These are phyloP conservation scores for Coccomyxa sp. DNA, from an alignment of 139 green algal species.

Conservation along the genomic window DNA sequence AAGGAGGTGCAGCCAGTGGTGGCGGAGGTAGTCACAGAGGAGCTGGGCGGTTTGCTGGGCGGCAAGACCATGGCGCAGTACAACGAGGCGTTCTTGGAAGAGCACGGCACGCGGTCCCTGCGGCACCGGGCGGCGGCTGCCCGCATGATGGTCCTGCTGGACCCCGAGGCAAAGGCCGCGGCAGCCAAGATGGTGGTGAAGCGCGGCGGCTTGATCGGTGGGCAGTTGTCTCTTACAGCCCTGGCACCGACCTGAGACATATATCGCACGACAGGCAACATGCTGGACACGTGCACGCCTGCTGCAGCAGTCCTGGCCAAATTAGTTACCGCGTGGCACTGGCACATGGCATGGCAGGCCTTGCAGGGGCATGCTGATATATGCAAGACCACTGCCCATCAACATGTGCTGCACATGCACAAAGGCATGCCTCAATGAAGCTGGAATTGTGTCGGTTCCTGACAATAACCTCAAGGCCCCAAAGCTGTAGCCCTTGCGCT, in stretches of 20 bases:
- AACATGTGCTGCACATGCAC: too few relatives aligned
- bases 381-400: too few relatives aligned
- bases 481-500: not conserved
- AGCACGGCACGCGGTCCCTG: slow-evolving; percentile 33
- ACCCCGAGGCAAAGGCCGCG: slow-evolving; percentile 8
- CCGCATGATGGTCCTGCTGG: slow-evolving; percentile 34
- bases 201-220: not conserved
- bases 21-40: slow-evolving; percentile 29
- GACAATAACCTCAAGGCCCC: too few relatives aligned
- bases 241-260: not conserved
- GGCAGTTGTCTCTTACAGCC: not conserved
- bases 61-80: slow-evolving; percentile 16
- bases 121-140: slow-evolving; percentile 40
- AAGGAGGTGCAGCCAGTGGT: slow-evolving; percentile 16
- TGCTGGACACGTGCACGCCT: not conserved
- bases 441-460: too few relatives aligned
- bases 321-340: not conserved
- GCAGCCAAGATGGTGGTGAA: slow-evolving; percentile 27
- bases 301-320: not conserved
- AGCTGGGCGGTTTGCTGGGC: slow-evolving; percentile 43
- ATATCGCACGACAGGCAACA: not conserved
- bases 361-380: too few relatives aligned
- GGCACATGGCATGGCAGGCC: too few relatives aligned
- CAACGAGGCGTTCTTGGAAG: slow-evolving; percentile 26
- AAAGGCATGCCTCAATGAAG: too few relatives aligned